A percentile compares a stretch with the other conserved stretches of the same genome.
Evolutionary conservation across 2,329 filamentous ascomycete species (phyloP).

Genomic region (Cladophialophora yegresii): DNA sequence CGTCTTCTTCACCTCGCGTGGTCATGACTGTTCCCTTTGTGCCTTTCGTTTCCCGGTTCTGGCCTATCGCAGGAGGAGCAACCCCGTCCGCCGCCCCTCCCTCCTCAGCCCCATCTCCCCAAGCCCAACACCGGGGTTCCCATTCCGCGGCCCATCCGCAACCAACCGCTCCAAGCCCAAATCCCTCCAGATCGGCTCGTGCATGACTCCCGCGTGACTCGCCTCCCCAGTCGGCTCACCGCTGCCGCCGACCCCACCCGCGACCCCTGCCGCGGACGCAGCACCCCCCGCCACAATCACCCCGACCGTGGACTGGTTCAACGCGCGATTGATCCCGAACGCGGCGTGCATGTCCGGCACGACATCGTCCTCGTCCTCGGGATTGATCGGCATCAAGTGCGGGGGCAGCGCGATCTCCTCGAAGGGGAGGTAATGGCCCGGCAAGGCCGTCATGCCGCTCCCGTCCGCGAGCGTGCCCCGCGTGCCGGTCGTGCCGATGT

Average conservation of each 20-base stretch:
- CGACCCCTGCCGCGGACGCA: background rate
- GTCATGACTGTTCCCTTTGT: background rate
- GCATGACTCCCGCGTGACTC: conserved; percentile 29
- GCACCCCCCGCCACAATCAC: conserved; percentile 4
- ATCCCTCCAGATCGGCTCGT: conserved; percentile 57
- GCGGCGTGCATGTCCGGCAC: conserved; percentile 68
- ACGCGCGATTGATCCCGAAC: conserved; percentile 65
- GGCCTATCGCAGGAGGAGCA: conserved; percentile 27
- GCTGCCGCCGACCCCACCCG: conserved; percentile 18
- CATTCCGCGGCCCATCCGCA: conserved; percentile 11
- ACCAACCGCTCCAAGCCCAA: conserved; percentile 46
- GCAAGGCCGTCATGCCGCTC: conserved; percentile 36
- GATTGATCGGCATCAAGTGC: conserved; percentile 64
- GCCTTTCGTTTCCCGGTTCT: background rate
- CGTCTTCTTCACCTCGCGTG: background rate
- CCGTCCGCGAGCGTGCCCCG: conserved; percentile 24
- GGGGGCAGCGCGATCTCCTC: conserved; percentile 64
- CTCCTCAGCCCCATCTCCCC: conserved; percentile 17
- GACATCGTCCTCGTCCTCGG: conserved; percentile 68
- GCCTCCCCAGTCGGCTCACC: conserved; percentile 24
- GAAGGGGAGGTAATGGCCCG: conserved; percentile 50
- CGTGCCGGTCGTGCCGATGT: conserved; percentile 7
- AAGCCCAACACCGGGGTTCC: conserved; percentile 11
- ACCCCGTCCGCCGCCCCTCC: conserved; percentile 22
- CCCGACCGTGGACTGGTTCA: conserved; percentile 54